A percentile compares a stretch with the other conserved stretches of the same genome.
phyloP scores from a whole-genome alignment of 2,329 filamentous ascomycete species.

The Sclerotinia spermophila region DNA sequence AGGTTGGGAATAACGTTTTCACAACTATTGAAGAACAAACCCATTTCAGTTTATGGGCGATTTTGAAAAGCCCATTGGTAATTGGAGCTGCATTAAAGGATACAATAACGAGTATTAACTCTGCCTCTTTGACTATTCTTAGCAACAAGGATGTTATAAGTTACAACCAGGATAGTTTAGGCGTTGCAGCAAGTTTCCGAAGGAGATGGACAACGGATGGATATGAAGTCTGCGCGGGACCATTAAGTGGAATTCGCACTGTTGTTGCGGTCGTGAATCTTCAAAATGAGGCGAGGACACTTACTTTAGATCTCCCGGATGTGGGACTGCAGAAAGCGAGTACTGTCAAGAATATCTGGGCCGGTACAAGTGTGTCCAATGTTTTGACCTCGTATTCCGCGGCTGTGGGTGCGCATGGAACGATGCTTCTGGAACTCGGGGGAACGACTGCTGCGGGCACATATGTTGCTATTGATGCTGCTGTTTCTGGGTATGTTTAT shows the following conservation, averaged over 20 bases:
- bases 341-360: constrained; percentile 31
- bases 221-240: constrained; percentile 33
- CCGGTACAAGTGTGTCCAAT: constrained; percentile 17
- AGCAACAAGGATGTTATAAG: constrained; percentile 30
- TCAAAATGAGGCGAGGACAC: constrained; percentile 19
- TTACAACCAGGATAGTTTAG: constrained; percentile 32
- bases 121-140: constrained; percentile 24
- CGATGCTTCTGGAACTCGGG: constrained; percentile 28
- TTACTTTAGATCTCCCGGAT: constrained; percentile 31
- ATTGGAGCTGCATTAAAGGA: constrained; percentile 33
- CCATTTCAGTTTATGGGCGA: constrained; percentile 43
- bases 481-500: constrained; percentile 22
- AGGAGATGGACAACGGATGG: constrained; percentile 31
- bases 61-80: constrained; percentile 38
- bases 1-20: constrained; percentile 40
- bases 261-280: constrained; percentile 31
- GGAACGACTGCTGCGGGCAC: constrained; percentile 19
- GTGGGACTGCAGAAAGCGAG: constrained; percentile 29
- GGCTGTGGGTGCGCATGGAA: constrained; percentile 28
- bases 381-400: constrained; percentile 28
- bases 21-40: constrained; percentile 41
- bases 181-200: constrained; percentile 28
- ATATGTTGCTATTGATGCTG: constrained; percentile 24
- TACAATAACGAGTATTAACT: constrained; percentile 21
- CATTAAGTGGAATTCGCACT: constrained; percentile 26